Evolutionary conservation across 495 filamentous ascomycete genomes (phyloP).

Genomic region (Aspergillus taichungensis): DNA sequence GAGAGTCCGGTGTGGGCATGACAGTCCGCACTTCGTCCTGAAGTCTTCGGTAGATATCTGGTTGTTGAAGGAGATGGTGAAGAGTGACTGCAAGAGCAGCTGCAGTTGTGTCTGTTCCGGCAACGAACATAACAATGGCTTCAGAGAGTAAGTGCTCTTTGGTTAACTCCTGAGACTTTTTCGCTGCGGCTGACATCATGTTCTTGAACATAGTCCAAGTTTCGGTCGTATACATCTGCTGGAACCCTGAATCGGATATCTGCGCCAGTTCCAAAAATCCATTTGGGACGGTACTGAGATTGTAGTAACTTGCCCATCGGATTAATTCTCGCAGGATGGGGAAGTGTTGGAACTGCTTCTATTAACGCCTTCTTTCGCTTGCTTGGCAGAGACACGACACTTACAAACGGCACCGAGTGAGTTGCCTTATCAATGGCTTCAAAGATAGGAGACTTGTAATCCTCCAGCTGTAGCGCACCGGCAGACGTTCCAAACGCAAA

Average conservation of each 20-base stretch:
- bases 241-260: neutral
- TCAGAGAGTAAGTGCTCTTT: constrained; percentile 48
- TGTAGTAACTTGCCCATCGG: neutral
- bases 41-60: constrained; percentile 19
- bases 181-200: neutral
- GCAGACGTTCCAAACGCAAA: neutral
- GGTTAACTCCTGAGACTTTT: constrained; percentile 33
- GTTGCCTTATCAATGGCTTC: neutral
- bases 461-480: neutral
- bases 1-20: constrained; percentile 30
- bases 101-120: constrained; percentile 1
- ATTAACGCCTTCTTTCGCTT: neutral
- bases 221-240: neutral
- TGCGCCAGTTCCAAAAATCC: neutral
- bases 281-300: neutral
- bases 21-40: constrained; percentile 29
- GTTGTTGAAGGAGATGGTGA: constrained; percentile 42
- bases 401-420: neutral
- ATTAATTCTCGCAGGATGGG: neutral
- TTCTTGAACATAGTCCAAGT: constrained; percentile 1
- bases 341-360: neutral
- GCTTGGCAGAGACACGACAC: neutral
- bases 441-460: neutral
- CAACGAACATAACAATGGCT: constrained; percentile 37
- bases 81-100: constrained; percentile 27